Conservation (phyloP, 495 filamentous ascomycete genomes). For the Mytilinidion resinicola region DNA sequence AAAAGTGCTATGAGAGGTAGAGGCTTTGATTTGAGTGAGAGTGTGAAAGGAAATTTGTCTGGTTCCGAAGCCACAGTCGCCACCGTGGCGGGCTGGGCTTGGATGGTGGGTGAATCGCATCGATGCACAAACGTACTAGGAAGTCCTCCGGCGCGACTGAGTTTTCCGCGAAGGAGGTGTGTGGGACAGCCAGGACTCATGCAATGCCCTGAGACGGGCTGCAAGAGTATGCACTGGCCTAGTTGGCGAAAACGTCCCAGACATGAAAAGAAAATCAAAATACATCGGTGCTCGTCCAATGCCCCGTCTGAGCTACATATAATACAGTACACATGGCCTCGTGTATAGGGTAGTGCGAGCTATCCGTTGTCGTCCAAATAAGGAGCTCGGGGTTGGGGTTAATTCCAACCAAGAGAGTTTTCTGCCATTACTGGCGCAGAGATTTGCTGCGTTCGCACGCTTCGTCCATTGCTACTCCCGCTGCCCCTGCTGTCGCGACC, state of each 20-base stretch:
- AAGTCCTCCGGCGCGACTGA: neutral
- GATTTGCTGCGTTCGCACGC: conserved; percentile 58
- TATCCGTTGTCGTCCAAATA: conserved; percentile 2
- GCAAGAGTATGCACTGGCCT: neutral
- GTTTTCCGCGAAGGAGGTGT: neutral
- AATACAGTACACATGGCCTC: conserved; percentile 27
- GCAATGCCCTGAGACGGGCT: neutral
- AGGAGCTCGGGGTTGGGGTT: conserved; percentile 8
- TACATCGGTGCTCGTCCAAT: conserved; percentile 1
- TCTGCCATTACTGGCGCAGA: conserved; percentile 88
- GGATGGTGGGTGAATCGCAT: too few relatives aligned
- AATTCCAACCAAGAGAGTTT: conserved; percentile 98
- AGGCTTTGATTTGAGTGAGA: conserved; percentile 16
- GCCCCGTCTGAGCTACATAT: conserved; percentile 9
- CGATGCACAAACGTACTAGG: neutral
- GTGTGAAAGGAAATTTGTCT: conserved; percentile 14
- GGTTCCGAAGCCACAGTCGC: neutral
- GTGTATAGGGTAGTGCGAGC: neutral
- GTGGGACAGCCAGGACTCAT: neutral
- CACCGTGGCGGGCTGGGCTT: neutral
- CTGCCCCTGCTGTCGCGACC: conserved; percentile 60
- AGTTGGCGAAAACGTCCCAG: neutral
- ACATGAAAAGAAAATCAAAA: neutral
- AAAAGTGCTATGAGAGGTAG: conserved; percentile 20
- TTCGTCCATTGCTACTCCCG: conserved; percentile 52